Conservation (phyloP, 441 rosid genomes). For the Populus hybrid region DNA sequence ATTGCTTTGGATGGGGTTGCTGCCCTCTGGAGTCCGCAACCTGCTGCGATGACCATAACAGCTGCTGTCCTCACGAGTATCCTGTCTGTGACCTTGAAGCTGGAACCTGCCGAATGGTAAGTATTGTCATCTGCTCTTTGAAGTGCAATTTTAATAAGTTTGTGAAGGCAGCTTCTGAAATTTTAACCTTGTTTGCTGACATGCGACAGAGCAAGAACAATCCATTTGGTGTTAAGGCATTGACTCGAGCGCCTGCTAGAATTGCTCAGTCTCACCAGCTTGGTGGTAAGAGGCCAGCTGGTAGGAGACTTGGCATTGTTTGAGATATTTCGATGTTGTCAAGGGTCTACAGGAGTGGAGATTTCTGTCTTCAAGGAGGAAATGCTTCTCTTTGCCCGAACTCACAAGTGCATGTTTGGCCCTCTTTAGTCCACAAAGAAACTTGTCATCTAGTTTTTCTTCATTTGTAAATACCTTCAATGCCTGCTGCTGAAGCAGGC, state of each 20-base stretch:
- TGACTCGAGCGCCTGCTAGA: constrained; percentile 59
- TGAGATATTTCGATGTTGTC: neutral
- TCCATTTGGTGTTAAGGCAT: constrained; percentile 58
- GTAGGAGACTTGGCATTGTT: neutral
- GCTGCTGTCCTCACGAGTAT: constrained; percentile 89
- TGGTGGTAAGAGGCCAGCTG: neutral
- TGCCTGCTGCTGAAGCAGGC: neutral
- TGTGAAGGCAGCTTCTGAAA: neutral
- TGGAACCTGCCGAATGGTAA: constrained; percentile 71
- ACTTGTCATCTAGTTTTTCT: neutral
- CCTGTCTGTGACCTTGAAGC: constrained; percentile 62
- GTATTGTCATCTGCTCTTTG: neutral
- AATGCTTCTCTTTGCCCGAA: neutral
- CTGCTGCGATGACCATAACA: constrained; percentile 78
- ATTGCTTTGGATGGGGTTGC: constrained; percentile 92
- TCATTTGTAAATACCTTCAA: neutral
- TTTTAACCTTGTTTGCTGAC: neutral
- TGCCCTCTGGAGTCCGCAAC: constrained; percentile 86
- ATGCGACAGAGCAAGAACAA: constrained; percentile 76
- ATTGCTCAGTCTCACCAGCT: constrained; percentile 21
- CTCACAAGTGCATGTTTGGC: neutral
- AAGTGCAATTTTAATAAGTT: neutral
- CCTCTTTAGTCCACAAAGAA: neutral
- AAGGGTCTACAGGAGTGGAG: neutral
- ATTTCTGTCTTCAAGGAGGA: neutral